A percentile compares a stretch with the other conserved stretches of the same genome.
Conservation (phyloP, 208 protist species). For the Wallacemonas sp. region DNA sequence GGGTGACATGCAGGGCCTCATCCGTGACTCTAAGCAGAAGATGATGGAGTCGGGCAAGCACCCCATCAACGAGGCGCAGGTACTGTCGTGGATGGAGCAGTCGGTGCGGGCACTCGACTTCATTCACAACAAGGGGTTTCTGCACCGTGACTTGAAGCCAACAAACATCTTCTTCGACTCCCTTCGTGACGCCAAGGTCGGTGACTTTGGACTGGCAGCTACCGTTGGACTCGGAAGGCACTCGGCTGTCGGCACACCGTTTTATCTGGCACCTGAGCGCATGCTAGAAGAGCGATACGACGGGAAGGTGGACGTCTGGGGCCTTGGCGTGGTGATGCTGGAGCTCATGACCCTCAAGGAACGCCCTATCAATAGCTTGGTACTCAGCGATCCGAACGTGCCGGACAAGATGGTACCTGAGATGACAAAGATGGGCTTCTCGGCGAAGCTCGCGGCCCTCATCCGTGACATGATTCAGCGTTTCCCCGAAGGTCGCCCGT, state of each 20-base stretch:
- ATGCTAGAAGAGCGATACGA: constrained; percentile 82
- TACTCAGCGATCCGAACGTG: constrained; percentile 59
- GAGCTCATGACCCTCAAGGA: constrained; percentile 79
- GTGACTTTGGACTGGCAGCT: constrained; percentile 88
- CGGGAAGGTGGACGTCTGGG: constrained; percentile 87
- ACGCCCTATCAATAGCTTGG: constrained; percentile 78
- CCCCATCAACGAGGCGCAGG: constrained; percentile 50
- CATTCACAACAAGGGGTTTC: constrained; percentile 80
- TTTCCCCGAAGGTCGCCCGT: constrained; percentile 60
- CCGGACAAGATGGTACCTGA: constrained; percentile 51
- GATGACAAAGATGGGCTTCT: constrained; percentile 68
- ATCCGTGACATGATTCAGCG: constrained; percentile 74
- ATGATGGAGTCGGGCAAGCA: constrained; percentile 76
- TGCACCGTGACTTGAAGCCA: constrained; percentile 90
- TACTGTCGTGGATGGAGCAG: constrained; percentile 81
- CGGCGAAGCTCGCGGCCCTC: constrained; percentile 43
- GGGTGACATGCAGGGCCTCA: constrained; percentile 68
- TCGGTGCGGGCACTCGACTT: constrained; percentile 68
- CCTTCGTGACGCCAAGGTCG: constrained; percentile 71
- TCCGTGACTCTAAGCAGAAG: constrained; percentile 48
- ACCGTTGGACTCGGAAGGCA: constrained; percentile 55
- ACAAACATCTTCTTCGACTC: constrained; percentile 91
- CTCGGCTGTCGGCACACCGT: constrained; percentile 83
- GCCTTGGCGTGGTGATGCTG: constrained; percentile 73
- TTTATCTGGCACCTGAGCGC: constrained; percentile 92